Base-by-base conservation (phyloP, 1,139 yeast species). In the Sugiyamaella xylanicola region DNA sequence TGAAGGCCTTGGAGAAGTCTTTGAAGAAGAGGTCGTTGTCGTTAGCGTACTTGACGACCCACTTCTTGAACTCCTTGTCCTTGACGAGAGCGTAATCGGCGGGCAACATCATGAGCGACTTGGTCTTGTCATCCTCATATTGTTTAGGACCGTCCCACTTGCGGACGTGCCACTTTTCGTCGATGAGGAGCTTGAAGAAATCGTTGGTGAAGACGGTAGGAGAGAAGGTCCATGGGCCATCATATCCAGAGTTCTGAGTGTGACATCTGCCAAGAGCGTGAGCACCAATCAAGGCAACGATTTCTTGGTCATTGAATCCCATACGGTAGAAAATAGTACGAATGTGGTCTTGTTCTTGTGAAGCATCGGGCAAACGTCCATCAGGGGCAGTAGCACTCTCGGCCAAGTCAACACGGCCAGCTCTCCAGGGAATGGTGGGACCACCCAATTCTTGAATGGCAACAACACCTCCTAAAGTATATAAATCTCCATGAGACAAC, bases 141-240 rank as follows among this genome's bases (percentile, higher is more conserved):
- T 90, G 96, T 69, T 80, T 80, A 65, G 86, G 85, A 41, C 96
- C 96, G 59, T 80, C 80, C 89, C 95, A 88, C 65, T 84, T 76
- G 67, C 79, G 82, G 59, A 81, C 74, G 60, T 84, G 83, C 97
- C 97, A 90, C 61, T 82, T 77, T 61, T 83, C 87, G 65, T 82
- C 79, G 61, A 87, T 72, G 64, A 90, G 77, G 65, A 86, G 78
- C 54, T 77, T 83, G 74, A 72, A 90, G 73, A 87, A 90, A 63
- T 87, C 93, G 72, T 89, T 90, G 64, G 93, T 84, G 72, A 90
- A 87, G 71, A 80, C 76, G 63, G 89, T 89, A 65, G 87, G 86
- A 7, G 92, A 83, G 58, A 88, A 89, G 55, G 92, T 91, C 97
- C 97, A 90, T 56, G 96, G 95, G 48, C 96, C 96, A 59, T 86